Conservation (phyloP, 129 eudicot genomes). For the Flaveria bidentis region DNA sequence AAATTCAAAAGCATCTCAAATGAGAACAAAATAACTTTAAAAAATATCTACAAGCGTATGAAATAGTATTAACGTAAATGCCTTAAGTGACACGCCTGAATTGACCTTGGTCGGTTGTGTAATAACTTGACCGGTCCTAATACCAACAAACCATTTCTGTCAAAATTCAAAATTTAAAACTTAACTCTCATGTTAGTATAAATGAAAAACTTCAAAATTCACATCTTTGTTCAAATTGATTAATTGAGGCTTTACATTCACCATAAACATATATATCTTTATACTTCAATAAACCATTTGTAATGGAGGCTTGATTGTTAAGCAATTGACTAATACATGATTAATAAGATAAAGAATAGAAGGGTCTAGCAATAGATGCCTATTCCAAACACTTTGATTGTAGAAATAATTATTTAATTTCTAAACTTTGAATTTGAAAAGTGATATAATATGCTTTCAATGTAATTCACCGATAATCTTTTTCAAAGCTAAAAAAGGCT, state of each 20-base stretch:
- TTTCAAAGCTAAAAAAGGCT: conserved; percentile 24
- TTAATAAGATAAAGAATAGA: no score
- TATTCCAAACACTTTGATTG: background rate
- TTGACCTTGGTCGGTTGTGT: background rate
- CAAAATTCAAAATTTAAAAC: background rate
- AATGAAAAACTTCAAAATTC: background rate
- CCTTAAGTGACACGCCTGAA: background rate
- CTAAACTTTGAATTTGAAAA: conserved; percentile 13
- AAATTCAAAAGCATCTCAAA: no score
- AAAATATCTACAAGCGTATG: no score
- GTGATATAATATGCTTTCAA: conserved; percentile 18
- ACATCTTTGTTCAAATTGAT: background rate
- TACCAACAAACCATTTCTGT: background rate
- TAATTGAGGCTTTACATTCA: background rate
- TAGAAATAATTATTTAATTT: conserved; percentile 1
- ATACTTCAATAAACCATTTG: background rate
- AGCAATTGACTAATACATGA: background rate
- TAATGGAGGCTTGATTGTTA: background rate
- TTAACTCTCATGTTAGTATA: background rate
- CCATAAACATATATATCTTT: background rate
- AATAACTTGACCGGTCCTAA: background rate
- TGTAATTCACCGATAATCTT: conserved; percentile 29
- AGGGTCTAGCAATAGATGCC: background rate
- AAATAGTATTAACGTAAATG: no score
- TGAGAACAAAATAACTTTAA: no score